Base-by-base conservation (phyloP, 2,329 filamentous ascomycete species). In the Colletotrichum spaethianum region DNA sequence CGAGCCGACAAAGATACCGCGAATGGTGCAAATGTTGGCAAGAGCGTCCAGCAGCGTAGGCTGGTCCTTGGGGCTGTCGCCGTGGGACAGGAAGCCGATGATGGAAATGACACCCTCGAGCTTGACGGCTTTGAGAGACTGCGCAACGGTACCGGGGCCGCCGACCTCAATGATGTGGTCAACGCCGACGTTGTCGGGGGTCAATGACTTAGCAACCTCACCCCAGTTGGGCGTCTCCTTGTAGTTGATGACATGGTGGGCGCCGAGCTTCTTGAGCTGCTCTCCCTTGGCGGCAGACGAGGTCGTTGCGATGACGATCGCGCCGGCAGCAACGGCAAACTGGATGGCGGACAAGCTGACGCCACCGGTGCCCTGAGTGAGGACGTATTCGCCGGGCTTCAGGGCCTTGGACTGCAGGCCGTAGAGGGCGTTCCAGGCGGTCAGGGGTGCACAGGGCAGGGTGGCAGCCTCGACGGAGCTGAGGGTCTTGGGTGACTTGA, bases 281-380 rank as follows among this genome's bases (percentile, higher is more conserved):
- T 81, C 79, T 40, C 78, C 83, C 79, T 87, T 88, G n/a, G 81
- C 83, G 38, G 77, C 76, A 11, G 84, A 84, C 26, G 82, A 83
- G 0, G 86, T 88, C 2, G 86, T 87, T 40, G 85, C 85, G 65
- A 88, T 85, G 72, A 87, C 85, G 11, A 74, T 83, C 7, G 85
- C 86, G 55, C 86, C 85, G 4, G 83, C 84, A 1, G 84, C 84
- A 76, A 86, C 86, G 65, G 86, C 86, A 74, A 88, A 86, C 81
- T 87, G 91, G n/a, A 93, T 79, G 4, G 87, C 91, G 70, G 92
- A 92, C 72, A 93, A 85, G 73, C 86, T 89, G 9, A 93, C 92
- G 70, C 92, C 92, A 26, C 92, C 92, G 0, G 91, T 93, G n/a
- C 92, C 92, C 80, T 93, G 90, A 1, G 91, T 91, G 42, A 94